phyloP scores from a whole-genome alignment of 306 rosid genomes.

The Cajanus cajan region DNA sequence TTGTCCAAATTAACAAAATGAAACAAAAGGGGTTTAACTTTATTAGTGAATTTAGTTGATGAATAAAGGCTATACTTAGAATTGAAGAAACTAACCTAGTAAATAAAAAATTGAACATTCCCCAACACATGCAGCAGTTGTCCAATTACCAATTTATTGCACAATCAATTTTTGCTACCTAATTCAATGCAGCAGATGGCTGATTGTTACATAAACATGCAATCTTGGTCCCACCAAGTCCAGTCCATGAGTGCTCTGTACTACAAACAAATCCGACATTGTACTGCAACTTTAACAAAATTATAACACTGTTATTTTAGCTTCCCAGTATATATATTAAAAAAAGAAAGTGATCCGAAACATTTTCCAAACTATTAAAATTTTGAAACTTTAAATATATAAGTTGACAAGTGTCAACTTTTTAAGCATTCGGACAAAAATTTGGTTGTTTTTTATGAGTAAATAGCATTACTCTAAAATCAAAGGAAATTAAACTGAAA shows the following conservation, averaged over 20 bases:
- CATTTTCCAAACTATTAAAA: too few relatives aligned
- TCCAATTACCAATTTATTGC: neutral
- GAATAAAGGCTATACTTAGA: neutral
- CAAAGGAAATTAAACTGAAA: neutral
- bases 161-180: neutral
- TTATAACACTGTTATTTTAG: neutral
- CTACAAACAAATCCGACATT: neutral
- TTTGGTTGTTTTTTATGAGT: too few relatives aligned
- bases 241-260: neutral
- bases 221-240: conserved; percentile 1
- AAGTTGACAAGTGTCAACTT: too few relatives aligned
- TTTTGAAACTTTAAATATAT: too few relatives aligned
- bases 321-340: neutral
- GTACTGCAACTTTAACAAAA: neutral
- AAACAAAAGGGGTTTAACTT: neutral
- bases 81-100: neutral
- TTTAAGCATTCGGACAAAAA: too few relatives aligned
- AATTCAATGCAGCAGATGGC: conserved; percentile 8
- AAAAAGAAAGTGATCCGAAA: too few relatives aligned
- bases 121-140: neutral
- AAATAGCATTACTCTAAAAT: too few relatives aligned
- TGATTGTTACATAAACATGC: neutral
- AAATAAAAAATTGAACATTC: neutral
- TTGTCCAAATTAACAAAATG: neutral
- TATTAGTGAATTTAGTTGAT: too few relatives aligned